Evolutionary conservation across 108 stramenopile genomes (phyloP).

Genomic region (Fragilariopsis cylindrus): DNA sequence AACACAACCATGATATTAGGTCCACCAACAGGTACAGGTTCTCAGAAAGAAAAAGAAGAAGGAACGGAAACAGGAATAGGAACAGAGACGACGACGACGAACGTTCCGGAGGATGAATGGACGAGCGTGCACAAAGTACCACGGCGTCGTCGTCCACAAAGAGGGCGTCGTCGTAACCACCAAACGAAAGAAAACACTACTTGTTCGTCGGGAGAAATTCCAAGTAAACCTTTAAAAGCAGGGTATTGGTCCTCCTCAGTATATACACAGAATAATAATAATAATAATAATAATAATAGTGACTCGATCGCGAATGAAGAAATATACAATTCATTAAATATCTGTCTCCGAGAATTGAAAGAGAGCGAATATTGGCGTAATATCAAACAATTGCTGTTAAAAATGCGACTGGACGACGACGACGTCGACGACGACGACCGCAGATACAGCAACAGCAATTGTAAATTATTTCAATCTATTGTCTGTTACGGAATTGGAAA

Average conservation of each 20-base stretch:
- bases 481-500: conserved; percentile 61
- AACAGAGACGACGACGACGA: neutral
- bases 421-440: too few relatives aligned
- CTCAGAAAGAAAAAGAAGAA: neutral
- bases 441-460: neutral
- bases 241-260: too few relatives aligned
- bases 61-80: neutral
- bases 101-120: neutral
- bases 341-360: neutral
- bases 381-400: neutral
- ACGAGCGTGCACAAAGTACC: neutral
- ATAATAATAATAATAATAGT: neutral
- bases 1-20: neutral
- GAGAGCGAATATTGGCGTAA: conserved; percentile 1
- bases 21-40: neutral
- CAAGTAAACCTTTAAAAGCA: too few relatives aligned
- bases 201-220: neutral
- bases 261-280: too few relatives aligned
- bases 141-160: conserved; percentile 12
- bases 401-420: too few relatives aligned
- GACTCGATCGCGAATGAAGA: neutral
- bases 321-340: neutral
- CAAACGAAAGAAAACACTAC: neutral
- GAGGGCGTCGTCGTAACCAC: neutral
- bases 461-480: conserved; percentile 12